Percentiles rank a stretch among this genome's conserved stretches.
These are phyloP conservation scores for Helichrysum umbraculigerum DNA, from an alignment of 129 eudicot genomes.

Conservation along the genomic window DNA sequence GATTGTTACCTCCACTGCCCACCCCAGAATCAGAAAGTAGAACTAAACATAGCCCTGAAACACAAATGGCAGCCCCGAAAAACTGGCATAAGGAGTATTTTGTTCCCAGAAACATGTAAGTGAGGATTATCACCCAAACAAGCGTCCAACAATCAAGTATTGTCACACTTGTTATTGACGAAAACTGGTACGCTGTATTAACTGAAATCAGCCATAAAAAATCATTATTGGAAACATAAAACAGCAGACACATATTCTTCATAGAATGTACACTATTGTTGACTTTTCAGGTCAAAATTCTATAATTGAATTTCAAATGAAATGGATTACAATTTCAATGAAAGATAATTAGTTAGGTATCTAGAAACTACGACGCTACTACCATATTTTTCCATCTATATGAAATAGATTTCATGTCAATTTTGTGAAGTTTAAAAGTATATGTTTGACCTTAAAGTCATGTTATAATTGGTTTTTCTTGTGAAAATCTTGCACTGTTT, in stretches of 20 bases:
- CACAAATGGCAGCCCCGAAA: slow-evolving; percentile 66
- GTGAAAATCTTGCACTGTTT: neutral
- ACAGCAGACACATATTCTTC: neutral
- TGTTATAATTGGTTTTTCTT: neutral
- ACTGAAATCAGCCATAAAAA: slow-evolving; percentile 40
- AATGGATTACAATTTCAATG: neutral
- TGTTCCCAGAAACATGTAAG: slow-evolving; percentile 74
- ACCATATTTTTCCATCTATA: neutral
- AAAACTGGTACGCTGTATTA: slow-evolving; percentile 71
- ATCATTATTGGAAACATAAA: neutral
- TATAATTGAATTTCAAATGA: neutral
- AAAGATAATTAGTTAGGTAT: neutral
- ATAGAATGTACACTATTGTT: neutral
- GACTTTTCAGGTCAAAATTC: neutral
- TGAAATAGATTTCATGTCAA: neutral
- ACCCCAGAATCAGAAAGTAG: slow-evolving; percentile 71
- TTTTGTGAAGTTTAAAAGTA: slow-evolving; percentile 3
- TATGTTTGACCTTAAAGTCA: neutral
- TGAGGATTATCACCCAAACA: slow-evolving; percentile 81
- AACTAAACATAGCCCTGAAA: slow-evolving; percentile 68
- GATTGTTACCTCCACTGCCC: slow-evolving; percentile 62
- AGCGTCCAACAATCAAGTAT: slow-evolving; percentile 76
- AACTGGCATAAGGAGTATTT: slow-evolving; percentile 70
- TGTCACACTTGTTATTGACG: slow-evolving; percentile 91
- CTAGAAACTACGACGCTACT: neutral